Evolutionary conservation across 2,329 filamentous ascomycete genomes (phyloP).

Genomic region (Hypoxylon sp.): DNA sequence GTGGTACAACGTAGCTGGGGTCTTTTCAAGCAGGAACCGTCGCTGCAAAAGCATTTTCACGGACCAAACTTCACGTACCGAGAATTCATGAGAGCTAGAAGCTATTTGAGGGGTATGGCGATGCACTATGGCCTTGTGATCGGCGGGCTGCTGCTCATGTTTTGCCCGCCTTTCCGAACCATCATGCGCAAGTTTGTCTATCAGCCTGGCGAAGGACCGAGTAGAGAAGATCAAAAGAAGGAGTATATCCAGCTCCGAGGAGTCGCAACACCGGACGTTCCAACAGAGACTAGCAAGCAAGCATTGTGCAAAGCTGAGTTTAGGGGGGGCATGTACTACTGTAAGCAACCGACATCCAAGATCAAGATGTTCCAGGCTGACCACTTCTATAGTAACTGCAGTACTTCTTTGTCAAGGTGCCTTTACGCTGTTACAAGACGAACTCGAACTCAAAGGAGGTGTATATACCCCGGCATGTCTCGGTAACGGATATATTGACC

Average conservation of each 20-base stretch:
- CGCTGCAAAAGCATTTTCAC: slow-evolving; percentile 65
- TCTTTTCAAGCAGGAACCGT: slow-evolving; percentile 64
- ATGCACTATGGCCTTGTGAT: slow-evolving; percentile 66
- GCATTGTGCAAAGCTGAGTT: slow-evolving; percentile 70
- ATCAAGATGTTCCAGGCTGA: slow-evolving; percentile 25
- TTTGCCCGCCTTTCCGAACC: slow-evolving; percentile 61
- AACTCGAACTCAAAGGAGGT: slow-evolving; percentile 73
- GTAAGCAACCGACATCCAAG: slow-evolving; percentile 60
- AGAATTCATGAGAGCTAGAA: slow-evolving; percentile 68
- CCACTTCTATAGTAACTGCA: slow-evolving; percentile 70
- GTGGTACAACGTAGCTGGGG: slow-evolving; percentile 76
- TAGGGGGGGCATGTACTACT: slow-evolving; percentile 74
- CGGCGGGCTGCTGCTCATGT: slow-evolving; percentile 61
- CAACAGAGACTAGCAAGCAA: slow-evolving; percentile 59
- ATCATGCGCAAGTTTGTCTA: slow-evolving; percentile 62
- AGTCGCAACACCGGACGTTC: slow-evolving; percentile 72
- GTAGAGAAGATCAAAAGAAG: slow-evolving; percentile 66
- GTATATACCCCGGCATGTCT: slow-evolving; percentile 80
- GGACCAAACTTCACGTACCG: slow-evolving; percentile 73
- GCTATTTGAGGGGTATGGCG: slow-evolving; percentile 64
- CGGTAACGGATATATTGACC: slow-evolving; percentile 76
- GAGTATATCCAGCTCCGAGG: slow-evolving; percentile 75
- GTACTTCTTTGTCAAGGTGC: slow-evolving; percentile 75
- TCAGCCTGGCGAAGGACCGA: slow-evolving; percentile 70
- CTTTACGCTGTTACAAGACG: slow-evolving; percentile 74